A percentile compares a stretch with the other conserved stretches of the same genome.
phyloP scores from a whole-genome alignment of 352 stramenopile genomes.

The Pilasporangium apinafurcum region DNA sequence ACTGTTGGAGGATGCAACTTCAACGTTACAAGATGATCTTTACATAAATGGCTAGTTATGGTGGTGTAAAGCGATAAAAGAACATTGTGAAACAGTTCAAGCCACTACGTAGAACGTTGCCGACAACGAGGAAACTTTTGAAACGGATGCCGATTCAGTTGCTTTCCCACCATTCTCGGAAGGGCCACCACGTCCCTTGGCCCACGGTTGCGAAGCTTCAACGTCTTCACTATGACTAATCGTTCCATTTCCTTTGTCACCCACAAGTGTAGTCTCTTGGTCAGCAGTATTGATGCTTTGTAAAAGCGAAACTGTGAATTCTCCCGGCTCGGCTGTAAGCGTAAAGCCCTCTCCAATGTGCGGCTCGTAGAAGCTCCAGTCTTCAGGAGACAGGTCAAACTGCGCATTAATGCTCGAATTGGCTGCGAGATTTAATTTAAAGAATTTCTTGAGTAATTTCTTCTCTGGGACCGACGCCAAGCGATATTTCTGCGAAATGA shows the following conservation, averaged over 20 bases:
- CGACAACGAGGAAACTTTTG: conserved; percentile 3
- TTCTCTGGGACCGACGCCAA: conserved; percentile 45
- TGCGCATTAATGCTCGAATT: conserved; percentile 21
- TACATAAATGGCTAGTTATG: too few species aligned
- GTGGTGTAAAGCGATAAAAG: too few species aligned
- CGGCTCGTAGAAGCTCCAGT: conserved; percentile 55
- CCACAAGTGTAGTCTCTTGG: background rate
- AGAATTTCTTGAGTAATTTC: conserved; percentile 75
- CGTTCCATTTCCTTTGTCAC: too few species aligned
- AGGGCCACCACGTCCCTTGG: background rate
- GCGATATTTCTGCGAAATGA: conserved; percentile 49
- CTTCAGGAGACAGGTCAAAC: conserved; percentile 30
- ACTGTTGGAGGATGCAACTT: too few species aligned
- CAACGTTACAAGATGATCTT: too few species aligned
- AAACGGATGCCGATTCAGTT: background rate
- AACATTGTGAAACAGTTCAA: too few species aligned
- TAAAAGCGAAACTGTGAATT: conserved; percentile 51
- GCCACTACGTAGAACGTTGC: conserved; percentile 3
- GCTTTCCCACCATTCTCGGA: background rate
- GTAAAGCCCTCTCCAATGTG: conserved; percentile 38
- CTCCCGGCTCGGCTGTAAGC: conserved; percentile 22
- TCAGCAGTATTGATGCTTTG: conserved; percentile 7
- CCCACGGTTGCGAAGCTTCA: too few species aligned
- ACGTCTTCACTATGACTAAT: background rate
- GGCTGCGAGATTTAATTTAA: conserved; percentile 41